Conservation (phyloP, 768 basidiomycete genomes). For the Suillus clintonianus region DNA sequence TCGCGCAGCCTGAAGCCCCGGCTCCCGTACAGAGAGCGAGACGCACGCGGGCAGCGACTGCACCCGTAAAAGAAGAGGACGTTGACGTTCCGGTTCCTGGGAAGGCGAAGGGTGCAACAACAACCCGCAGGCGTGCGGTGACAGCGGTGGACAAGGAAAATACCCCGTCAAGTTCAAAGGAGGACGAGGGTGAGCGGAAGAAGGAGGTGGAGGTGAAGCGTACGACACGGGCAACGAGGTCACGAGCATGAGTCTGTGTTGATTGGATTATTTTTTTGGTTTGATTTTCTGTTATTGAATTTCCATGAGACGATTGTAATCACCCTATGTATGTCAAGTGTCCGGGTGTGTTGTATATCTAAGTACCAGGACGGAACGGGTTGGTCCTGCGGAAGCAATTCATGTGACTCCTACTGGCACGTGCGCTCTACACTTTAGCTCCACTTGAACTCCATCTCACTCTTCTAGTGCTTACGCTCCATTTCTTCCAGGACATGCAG, state of each 20-base stretch:
- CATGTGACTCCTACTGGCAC: too few species aligned
- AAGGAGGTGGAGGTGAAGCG: slow-evolving; percentile 11
- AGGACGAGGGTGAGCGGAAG: slow-evolving; percentile 6
- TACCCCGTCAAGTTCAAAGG: slow-evolving; percentile 14
- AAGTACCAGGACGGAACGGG: too few species aligned
- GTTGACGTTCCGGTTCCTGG: not conserved
- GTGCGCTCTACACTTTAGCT: too few species aligned
- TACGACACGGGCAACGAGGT: slow-evolving; percentile 4
- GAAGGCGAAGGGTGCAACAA: not conserved
- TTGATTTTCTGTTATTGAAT: not conserved
- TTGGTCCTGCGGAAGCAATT: too few species aligned
- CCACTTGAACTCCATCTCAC: too few species aligned
- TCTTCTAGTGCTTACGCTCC: too few species aligned
- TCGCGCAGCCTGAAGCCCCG: slow-evolving; percentile 6
- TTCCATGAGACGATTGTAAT: not conserved
- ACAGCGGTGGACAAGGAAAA: slow-evolving; percentile 11
- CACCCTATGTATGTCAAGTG: not conserved
- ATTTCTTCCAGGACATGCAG: too few species aligned
- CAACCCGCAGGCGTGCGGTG: slow-evolving; percentile 9
- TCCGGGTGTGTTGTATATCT: not conserved
- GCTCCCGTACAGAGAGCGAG: slow-evolving; percentile 1
- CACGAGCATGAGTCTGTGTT: slow-evolving; percentile 1
- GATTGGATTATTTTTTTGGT: not conserved
- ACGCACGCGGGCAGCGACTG: slow-evolving; percentile 2
- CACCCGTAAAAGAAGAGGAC: slow-evolving; percentile 11